Evolutionary conservation across 139 green algal genomes (phyloP).

Genomic region (Ulvella scutata): DNA sequence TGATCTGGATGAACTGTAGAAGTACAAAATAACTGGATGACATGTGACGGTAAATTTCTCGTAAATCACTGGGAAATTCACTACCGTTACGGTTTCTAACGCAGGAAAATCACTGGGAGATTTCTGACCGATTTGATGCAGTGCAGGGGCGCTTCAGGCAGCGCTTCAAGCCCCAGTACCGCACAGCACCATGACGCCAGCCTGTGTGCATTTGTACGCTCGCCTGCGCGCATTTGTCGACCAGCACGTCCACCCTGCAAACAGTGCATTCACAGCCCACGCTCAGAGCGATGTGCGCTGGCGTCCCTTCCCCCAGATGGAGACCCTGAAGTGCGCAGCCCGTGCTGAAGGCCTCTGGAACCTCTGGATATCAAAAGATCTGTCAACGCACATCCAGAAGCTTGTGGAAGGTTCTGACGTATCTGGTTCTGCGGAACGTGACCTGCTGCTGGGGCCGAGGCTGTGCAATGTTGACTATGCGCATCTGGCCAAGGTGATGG

Average conservation of each 20-base stretch:
- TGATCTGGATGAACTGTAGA: too few species aligned
- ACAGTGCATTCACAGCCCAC: slow-evolving; percentile 35
- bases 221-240: slow-evolving; percentile 59
- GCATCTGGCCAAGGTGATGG: slow-evolving; percentile 66
- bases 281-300: slow-evolving; percentile 13
- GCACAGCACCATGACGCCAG: too few species aligned
- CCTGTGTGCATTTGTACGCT: slow-evolving; percentile 21
- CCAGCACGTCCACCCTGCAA: slow-evolving; percentile 54
- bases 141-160: too few species aligned
- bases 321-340: slow-evolving; percentile 5
- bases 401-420: not conserved
- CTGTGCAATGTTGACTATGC: slow-evolving; percentile 90
- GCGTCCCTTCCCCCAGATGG: not conserved
- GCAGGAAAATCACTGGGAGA: too few species aligned
- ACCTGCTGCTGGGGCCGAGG: slow-evolving; percentile 48
- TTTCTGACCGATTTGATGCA: too few species aligned
- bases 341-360: slow-evolving; percentile 83
- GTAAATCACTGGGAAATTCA: too few species aligned
- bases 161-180: too few species aligned
- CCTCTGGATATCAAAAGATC: slow-evolving; percentile 74
- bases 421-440: not conserved
- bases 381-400: slow-evolving; percentile 5
- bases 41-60: too few species aligned
- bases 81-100: too few species aligned
- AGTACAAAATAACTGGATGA: too few species aligned